Evolutionary conservation across 148 eudicot species (phyloP), one percentile per base, ranked within the genome.

Genomic region (Chenopodium album): DNA sequence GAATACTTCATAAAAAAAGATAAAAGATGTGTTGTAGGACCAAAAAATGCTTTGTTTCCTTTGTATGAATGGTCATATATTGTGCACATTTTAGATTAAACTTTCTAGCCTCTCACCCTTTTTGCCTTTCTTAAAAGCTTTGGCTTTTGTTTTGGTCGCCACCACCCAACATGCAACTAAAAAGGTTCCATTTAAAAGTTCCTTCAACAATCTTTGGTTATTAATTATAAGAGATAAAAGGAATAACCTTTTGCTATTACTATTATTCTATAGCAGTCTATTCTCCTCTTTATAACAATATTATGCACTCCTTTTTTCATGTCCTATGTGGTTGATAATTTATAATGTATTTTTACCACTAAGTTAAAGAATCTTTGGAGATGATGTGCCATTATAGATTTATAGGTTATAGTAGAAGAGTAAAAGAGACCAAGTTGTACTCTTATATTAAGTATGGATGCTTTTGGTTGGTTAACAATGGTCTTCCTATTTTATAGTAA

Each of bases 11-110:
- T 41, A 41, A 34, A 34, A 34, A 34, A 34, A 2, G 37, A 34
- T 34, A 50, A 50, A 48, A 9, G 52, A 48, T 48, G 54, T 12
- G 22, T 19, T 2, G 22, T 62, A 11, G 66, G 66, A 1, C 66
- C 66, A 62, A 50, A 1, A 56, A 56, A 17, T 56, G 62, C 4
- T 62, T 4, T 62, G 66, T 62, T 12, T 22, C 11, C 75, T 81
- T 75, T 82, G 84, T 66, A 32, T 23, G 76, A 69, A 76, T 76
- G 84, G 76, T 69, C 84, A 76, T 48, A 68, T 63, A 65, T 26
- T 50, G 14, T 69, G 62, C 62, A 73, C 71, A 80, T 72, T 73
- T 80, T 37, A 65, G 70, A 59, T 44, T 44, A 2, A 41, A 10
- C 69, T 73, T 46, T 80, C 22, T 75, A 44, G 78, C 50, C 16